Base-by-base conservation (phyloP, 2,329 filamentous ascomycete genomes). In the Byssothecium circinans region DNA sequence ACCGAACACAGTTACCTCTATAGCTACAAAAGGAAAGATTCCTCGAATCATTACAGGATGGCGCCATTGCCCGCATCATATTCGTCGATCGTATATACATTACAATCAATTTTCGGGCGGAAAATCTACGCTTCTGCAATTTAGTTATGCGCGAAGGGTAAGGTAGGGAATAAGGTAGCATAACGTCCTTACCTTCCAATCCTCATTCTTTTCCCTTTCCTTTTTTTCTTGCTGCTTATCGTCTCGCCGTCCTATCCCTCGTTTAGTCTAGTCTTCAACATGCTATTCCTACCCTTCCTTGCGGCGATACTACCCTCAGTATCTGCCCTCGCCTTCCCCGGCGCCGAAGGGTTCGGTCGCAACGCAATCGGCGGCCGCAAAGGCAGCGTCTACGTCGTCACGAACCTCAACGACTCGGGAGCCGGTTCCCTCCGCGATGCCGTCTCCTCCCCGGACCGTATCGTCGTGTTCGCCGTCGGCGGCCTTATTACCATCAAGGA, bases 371-470 rank as follows among this genome's bases (percentile, higher is more conserved):
- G 78, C 22, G 77, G 77, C 7, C 71, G 75, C 33, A 69, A 70
- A 15, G 77, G 77, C 23, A 71, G 68, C 3, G 74, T 77, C 19
- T 79, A 78, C 57, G 69, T 77, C 36, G 76, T 80, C 8, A 75
- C 73, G 14, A 80, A 76, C 50, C 62, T 80, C 10, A 67, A 75
- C 43, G 77, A 80, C 54, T 70, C 70, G 2, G 78, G 78, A 4
- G 52, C 72, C 7, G 77, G 78, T 2, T 79, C 77, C 2, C 72
- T 80, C 8, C 75, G 77, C 20, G 77, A 81, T 55, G 77, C 76
- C 12, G 75, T 80, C 29, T 77, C 75, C 0, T 56, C 71, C 43
- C 53, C 75, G 1, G 74, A 78, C 52, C 76, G 77, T 27, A 78
- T 77, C 20, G 69, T 80, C 17, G 74, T 78, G 17, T 80, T 81